phyloP scores from a whole-genome alignment of 805 yeast species.

The Schizosaccharomyces octosporus region DNA sequence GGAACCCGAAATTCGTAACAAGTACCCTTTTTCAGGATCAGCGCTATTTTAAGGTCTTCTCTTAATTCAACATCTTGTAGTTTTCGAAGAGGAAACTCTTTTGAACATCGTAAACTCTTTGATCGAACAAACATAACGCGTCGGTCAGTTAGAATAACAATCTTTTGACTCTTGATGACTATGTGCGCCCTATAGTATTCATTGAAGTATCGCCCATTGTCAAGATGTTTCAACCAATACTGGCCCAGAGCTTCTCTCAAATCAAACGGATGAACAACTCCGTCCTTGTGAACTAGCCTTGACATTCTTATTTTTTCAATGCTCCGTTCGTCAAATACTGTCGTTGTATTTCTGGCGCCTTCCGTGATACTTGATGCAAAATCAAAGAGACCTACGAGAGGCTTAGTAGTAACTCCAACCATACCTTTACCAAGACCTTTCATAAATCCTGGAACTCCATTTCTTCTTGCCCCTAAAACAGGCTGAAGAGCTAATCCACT shows the following conservation, averaged over 20 bases:
- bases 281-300: slow-evolving; percentile 44
- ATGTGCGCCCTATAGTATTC: slow-evolving; percentile 73
- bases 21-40: not conserved
- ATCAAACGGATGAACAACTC: slow-evolving; percentile 48
- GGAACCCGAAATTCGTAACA: not conserved
- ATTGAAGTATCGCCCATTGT: slow-evolving; percentile 49
- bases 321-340: slow-evolving; percentile 59
- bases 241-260: slow-evolving; percentile 84
- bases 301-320: slow-evolving; percentile 66
- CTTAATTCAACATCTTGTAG: not conserved
- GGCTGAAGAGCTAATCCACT: slow-evolving; percentile 82
- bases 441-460: slow-evolving; percentile 78
- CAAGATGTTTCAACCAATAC: slow-evolving; percentile 61
- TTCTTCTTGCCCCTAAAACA: slow-evolving; percentile 63
- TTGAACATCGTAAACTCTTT: slow-evolving; percentile 17
- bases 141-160: slow-evolving; percentile 49
- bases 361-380: slow-evolving; percentile 80
- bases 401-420: slow-evolving; percentile 88
- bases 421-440: slow-evolving; percentile 85
- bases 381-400: slow-evolving; percentile 85
- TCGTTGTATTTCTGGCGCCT: slow-evolving; percentile 79
- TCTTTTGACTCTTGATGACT: slow-evolving; percentile 52
- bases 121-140: slow-evolving; percentile 46
- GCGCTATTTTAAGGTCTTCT: not conserved
- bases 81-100: not conserved